phyloP scores from a whole-genome alignment of 2,329 filamentous ascomycete genomes.

The Fusarium oxysporum region DNA sequence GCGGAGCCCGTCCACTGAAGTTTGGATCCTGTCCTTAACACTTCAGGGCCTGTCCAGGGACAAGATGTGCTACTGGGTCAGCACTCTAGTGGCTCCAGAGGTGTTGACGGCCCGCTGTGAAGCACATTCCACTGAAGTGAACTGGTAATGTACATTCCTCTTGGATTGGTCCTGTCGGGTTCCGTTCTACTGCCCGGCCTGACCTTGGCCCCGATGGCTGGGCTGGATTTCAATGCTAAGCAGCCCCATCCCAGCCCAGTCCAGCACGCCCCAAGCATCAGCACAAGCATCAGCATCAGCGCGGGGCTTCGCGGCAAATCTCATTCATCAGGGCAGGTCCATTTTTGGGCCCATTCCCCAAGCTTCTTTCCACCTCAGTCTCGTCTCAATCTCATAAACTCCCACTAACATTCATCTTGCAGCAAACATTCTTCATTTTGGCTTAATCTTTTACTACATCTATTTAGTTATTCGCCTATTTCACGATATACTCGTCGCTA shows the following conservation, averaged over 20 bases:
- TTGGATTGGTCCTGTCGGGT: conserved; percentile 1
- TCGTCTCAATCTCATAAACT: conserved; percentile 34
- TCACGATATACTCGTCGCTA: conserved; percentile 13
- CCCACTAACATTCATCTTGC: conserved; percentile 17
- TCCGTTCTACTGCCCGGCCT: neutral
- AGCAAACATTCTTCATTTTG: conserved; percentile 16
- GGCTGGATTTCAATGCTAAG: neutral
- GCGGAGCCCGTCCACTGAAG: conserved; percentile 31
- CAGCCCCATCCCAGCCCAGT: neutral
- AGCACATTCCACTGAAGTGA: conserved; percentile 8
- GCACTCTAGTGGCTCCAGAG: conserved; percentile 12
- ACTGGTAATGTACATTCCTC: conserved; percentile 5
- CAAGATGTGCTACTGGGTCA: conserved; percentile 23
- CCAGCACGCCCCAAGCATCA: neutral
- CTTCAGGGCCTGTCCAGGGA: conserved; percentile 12
- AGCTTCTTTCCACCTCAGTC: conserved; percentile 14
- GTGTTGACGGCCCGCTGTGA: conserved; percentile 10
- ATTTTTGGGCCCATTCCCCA: conserved; percentile 32
- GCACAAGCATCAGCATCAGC: conserved; percentile 11
- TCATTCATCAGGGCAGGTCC: conserved; percentile 32
- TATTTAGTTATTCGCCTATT: neutral
- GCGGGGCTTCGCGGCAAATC: conserved; percentile 43
- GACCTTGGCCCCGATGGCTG: neutral
- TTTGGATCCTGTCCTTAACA: conserved; percentile 21
- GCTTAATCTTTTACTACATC: conserved; percentile 6